Conservation (phyloP, 495 filamentous ascomycete genomes). For the Penicillium canariense region DNA sequence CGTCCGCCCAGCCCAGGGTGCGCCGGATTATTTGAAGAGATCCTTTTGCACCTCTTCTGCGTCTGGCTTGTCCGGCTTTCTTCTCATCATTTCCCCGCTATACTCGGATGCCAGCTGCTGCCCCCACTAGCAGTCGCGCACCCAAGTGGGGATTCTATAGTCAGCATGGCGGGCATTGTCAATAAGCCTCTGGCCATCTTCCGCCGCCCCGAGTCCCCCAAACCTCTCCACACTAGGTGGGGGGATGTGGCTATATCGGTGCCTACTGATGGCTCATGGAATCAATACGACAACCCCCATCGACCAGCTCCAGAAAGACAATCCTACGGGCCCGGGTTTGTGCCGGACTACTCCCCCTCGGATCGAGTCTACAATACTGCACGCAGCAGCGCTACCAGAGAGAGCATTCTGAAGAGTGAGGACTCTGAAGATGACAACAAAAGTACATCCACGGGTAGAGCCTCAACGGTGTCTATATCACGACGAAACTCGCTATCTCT, state of each 20-base stretch:
- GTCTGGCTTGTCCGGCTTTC: not conserved
- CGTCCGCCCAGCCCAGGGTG: not conserved
- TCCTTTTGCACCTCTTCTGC: not conserved
- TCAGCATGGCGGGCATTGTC: conserved; percentile 32
- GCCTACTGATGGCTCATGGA: conserved; percentile 44
- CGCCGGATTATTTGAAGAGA: not conserved
- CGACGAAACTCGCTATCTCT: conserved; percentile 28
- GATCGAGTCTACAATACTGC: not conserved
- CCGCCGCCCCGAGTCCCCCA: conserved; percentile 28
- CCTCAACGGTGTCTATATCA: conserved; percentile 2
- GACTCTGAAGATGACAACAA: conserved; percentile 12
- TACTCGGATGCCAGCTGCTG: conserved; percentile 15
- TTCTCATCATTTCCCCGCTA: not conserved
- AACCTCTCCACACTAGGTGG: conserved; percentile 39
- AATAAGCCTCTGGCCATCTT: conserved; percentile 34
- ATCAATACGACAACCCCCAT: conserved; percentile 38
- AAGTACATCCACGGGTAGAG: conserved; percentile 4
- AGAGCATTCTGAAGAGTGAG: not conserved
- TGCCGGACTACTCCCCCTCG: conserved; percentile 21
- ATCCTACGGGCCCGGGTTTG: conserved; percentile 31
- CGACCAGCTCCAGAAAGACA: conserved; percentile 15
- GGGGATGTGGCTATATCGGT: conserved; percentile 40
- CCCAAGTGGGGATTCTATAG: not conserved
- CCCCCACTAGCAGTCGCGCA: not conserved
- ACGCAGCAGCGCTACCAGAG: not conserved